These are phyloP conservation scores for Mycocalia duriaeana DNA, from an alignment of 1,284 basidiomycete genomes.

Conservation along the genomic window DNA sequence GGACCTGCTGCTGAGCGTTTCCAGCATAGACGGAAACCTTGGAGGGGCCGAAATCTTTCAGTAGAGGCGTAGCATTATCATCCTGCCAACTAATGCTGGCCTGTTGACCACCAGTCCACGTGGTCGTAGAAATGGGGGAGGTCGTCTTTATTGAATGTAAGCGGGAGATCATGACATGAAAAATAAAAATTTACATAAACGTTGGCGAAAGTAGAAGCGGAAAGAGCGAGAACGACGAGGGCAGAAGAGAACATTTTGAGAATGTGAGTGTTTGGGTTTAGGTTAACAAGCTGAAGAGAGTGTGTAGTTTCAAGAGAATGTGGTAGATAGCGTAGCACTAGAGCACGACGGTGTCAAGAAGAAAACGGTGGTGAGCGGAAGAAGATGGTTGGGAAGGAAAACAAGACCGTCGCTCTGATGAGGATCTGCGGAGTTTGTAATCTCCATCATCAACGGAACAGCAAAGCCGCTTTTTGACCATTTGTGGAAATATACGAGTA, in stretches of 20 bases:
- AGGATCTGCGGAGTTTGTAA: slow-evolving; percentile 22
- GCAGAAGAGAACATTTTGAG: slow-evolving; percentile 46
- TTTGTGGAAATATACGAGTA: no score
- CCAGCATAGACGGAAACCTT: slow-evolving; percentile 70
- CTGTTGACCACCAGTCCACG: slow-evolving; percentile 53
- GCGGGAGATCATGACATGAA: not conserved
- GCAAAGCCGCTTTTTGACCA: no score
- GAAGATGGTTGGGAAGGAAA: slow-evolving; percentile 17
- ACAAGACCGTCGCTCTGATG: slow-evolving; percentile 12
- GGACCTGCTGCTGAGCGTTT: slow-evolving; percentile 55
- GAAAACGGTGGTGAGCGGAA: slow-evolving; percentile 12
- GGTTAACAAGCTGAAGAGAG: not conserved
- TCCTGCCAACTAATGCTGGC: slow-evolving; percentile 70
- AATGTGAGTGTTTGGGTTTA: slow-evolving; percentile 21
- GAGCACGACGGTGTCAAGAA: slow-evolving; percentile 10
- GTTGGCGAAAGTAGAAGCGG: slow-evolving; percentile 49
- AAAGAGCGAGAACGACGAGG: slow-evolving; percentile 49
- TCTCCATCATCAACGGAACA: no score
- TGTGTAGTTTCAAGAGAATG: slow-evolving; percentile 29
- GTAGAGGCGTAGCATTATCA: slow-evolving; percentile 46
- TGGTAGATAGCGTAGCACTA: slow-evolving; percentile 20
- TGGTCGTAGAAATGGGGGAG: slow-evolving; percentile 46
- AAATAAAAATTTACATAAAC: slow-evolving; percentile 48
- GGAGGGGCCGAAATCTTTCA: slow-evolving; percentile 55
- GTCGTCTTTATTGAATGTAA: slow-evolving; percentile 53